A percentile compares a stretch with the other conserved stretches of the same genome.
Conservation (phyloP, 257 asterid species). For the Paulownia fortunei region DNA sequence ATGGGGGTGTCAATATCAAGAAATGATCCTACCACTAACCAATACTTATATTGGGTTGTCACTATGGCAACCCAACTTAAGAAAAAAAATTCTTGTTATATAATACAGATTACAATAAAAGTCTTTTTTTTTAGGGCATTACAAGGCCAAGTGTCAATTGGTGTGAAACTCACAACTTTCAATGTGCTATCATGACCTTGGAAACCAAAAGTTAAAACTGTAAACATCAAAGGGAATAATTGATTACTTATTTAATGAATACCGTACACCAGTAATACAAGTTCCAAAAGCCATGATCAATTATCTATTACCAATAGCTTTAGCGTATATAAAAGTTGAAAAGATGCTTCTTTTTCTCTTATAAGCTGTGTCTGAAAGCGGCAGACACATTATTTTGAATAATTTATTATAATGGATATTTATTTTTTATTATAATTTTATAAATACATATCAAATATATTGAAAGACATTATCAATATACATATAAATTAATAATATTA, state of each 20-base stretch:
- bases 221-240: background rate
- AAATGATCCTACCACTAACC: background rate
- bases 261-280: too few species aligned
- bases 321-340: background rate
- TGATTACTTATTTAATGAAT: background rate
- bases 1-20: background rate
- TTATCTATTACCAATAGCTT: background rate
- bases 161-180: constrained; percentile 11
- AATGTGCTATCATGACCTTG: constrained; percentile 1
- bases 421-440: too few species aligned
- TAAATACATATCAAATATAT: too few species aligned
- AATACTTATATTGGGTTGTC: background rate
- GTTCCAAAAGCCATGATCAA: background rate
- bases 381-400: too few species aligned
- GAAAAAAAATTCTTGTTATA: too few species aligned
- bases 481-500: too few species aligned
- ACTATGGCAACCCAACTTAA: too few species aligned
- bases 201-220: background rate
- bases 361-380: background rate
- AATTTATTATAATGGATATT: too few species aligned
- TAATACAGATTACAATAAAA: too few species aligned
- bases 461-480: too few species aligned
- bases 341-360: background rate
- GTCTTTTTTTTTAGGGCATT: too few species aligned
- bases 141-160: background rate